phyloP scores from a whole-genome alignment of 2,329 filamentous ascomycete species.

The Fusarium redolens region DNA sequence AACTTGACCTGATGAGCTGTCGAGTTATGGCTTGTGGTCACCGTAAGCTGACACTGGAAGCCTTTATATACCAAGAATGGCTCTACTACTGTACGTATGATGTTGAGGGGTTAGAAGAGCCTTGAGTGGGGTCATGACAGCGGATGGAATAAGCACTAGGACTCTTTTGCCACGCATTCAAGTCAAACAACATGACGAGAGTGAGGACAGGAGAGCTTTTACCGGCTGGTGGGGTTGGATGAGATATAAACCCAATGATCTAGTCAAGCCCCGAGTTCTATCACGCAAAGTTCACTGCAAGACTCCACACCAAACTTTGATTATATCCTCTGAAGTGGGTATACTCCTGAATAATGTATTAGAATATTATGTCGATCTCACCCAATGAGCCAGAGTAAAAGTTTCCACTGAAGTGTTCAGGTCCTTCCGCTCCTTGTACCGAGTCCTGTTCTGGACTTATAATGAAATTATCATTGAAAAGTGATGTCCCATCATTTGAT shows the following conservation, averaged over 20 bases:
- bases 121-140: not conserved
- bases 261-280: not conserved
- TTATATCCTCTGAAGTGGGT: too few species aligned
- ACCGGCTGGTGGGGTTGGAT: too few species aligned
- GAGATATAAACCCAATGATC: not conserved
- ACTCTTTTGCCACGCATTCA: too few species aligned
- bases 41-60: not conserved
- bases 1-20: not conserved
- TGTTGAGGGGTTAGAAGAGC: not conserved
- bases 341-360: too few species aligned
- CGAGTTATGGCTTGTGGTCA: too few species aligned
- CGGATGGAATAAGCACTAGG: slow-evolving; percentile 3
- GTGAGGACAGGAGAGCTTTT: not conserved
- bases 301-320: not conserved
- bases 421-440: slow-evolving; percentile 12
- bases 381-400: not conserved
- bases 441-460: slow-evolving; percentile 28
- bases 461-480: slow-evolving; percentile 29
- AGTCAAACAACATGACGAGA: not conserved
- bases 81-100: not conserved
- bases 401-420: slow-evolving; percentile 1
- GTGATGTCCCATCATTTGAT: slow-evolving; percentile 37
- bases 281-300: not conserved
- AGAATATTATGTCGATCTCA: slow-evolving; percentile 16
- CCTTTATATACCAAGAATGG: not conserved